Base-by-base conservation (phyloP, 1,284 basidiomycete genomes). In the Papiliotrema fonsecae region DNA sequence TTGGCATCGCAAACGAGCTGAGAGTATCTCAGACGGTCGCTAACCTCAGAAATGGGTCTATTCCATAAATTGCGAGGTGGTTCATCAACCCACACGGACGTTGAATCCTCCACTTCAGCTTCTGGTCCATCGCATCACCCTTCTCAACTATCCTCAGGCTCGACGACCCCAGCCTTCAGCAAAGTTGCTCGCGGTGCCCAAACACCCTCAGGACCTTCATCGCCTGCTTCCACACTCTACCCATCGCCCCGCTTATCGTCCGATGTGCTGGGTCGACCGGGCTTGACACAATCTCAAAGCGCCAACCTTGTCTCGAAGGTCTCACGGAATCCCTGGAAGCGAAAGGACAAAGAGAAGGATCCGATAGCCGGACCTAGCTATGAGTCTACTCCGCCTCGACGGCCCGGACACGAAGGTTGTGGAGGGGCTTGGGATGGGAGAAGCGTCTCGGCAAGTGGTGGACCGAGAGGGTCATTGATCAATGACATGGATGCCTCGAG, bases 251-350 rank as follows among this genome's bases (percentile, higher is more conserved):
- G 13, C 18, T 37, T 19, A 11, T 37, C 35, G 10, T 11, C 35
- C 18, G n/a, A n/a, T n/a, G n/a, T n/a, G n/a, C n/a, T n/a, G n/a
- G n/a, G n/a, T n/a, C n/a, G n/a, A n/a, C n/a, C n/a, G n/a, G n/a
- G n/a, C n/a, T n/a, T n/a, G n/a, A n/a, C n/a, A n/a, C n/a, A n/a
- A n/a, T n/a, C n/a, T n/a, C n/a, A n/a, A n/a, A n/a, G n/a, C n/a
- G n/a, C n/a, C n/a, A n/a, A n/a, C n/a, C n/a, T n/a, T n/a, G n/a
- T n/a, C n/a, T n/a, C n/a, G n/a, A n/a, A n/a, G n/a, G n/a, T n/a
- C n/a, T n/a, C n/a, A n/a, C n/a, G n/a, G 25, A 21, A 31, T 4
- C 44, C 52, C 40, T 54, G 52, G 52, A 49, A 47, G n/a, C 36
- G 34, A 42, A 42, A 30, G 32, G 30, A 34, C 3, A n/a, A 40